Evolutionary conservation across 2,329 filamentous ascomycete species (phyloP).

Genomic region (Aureobasidium mangrovei): DNA sequence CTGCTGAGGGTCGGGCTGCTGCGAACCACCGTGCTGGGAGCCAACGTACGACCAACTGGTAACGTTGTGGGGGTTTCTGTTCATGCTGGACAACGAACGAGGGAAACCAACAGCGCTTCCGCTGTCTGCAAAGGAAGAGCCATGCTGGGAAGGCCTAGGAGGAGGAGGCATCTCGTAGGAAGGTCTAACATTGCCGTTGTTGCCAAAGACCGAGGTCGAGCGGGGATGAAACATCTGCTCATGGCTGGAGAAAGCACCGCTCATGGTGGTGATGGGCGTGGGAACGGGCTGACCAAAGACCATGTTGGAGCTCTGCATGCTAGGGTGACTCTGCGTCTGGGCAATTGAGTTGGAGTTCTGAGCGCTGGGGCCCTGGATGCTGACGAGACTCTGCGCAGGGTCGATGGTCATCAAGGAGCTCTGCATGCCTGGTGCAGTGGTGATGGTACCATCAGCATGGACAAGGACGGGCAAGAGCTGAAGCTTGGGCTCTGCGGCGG

Average conservation of each 20-base stretch:
- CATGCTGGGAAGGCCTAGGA: not conserved
- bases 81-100: not conserved
- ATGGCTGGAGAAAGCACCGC: not conserved
- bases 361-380: not conserved
- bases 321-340: not conserved
- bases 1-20: too few relatives aligned
- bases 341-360: not conserved
- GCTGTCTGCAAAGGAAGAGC: not conserved
- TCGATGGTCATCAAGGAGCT: not conserved
- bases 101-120: not conserved
- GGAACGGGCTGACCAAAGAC: not conserved
- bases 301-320: not conserved
- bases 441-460: conserved; percentile 1
- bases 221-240: not conserved
- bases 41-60: not conserved
- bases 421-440: not conserved
- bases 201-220: not conserved
- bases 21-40: not conserved
- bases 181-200: not conserved
- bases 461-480: not conserved
- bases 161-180: not conserved
- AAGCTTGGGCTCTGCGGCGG: not conserved
- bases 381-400: not conserved
- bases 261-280: not conserved
- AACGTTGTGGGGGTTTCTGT: not conserved